Percentiles rank a stretch among this genome's conserved stretches.
phyloP scores from a whole-genome alignment of 805 yeast genomes.

The Starmera caribaea region DNA sequence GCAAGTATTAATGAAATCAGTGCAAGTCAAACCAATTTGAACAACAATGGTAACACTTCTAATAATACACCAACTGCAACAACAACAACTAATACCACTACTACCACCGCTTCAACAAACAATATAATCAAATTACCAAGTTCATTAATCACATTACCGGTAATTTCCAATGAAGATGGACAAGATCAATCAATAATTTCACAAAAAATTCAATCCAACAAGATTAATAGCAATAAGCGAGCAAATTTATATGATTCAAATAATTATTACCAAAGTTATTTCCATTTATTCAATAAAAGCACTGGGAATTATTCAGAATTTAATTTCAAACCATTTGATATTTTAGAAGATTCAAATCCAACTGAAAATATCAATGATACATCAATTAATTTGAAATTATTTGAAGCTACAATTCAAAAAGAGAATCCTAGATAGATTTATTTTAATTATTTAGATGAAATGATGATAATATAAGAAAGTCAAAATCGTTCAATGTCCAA shows the following conservation, averaged over 20 bases:
- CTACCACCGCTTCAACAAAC: too few relatives aligned
- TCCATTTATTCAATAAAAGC: constrained; percentile 19
- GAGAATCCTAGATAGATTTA: constrained; percentile 26
- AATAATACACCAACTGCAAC: background rate
- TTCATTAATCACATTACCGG: constrained; percentile 15
- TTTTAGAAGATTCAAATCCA: constrained; percentile 49
- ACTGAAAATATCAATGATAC: constrained; percentile 39
- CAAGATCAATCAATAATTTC: background rate
- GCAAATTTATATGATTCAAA: constrained; percentile 14
- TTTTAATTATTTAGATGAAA: too few relatives aligned
- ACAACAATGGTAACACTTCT: constrained; percentile 7
- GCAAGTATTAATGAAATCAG: constrained; percentile 18
- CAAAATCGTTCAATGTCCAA: constrained; percentile 30
- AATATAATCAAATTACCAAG: constrained; percentile 18
- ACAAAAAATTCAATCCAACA: background rate
- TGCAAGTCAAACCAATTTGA: constrained; percentile 15
- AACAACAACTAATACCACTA: too few relatives aligned
- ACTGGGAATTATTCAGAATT: constrained; percentile 25
- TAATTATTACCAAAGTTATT: constrained; percentile 6
- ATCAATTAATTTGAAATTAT: constrained; percentile 41
- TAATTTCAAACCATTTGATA: constrained; percentile 40
- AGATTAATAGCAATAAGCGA: background rate
- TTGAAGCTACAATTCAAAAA: constrained; percentile 40
- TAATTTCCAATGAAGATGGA: constrained; percentile 8
- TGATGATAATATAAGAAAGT: too few relatives aligned